Base-by-base conservation (phyloP, 352 stramenopile species). In the Achlya hypogyna region DNA sequence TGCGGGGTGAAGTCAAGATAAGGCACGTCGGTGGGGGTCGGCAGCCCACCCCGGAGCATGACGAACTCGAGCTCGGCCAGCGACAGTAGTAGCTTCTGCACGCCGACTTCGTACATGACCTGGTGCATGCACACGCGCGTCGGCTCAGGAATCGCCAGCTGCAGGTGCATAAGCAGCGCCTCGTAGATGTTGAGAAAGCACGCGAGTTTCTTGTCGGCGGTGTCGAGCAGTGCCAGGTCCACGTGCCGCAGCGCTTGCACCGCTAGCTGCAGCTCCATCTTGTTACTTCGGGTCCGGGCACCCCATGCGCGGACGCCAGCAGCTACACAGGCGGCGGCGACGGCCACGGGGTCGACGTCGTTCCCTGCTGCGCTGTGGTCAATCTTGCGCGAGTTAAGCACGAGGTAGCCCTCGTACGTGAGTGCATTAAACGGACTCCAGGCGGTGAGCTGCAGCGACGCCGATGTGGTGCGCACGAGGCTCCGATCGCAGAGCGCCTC, bases 121-220 rank as follows among this genome's bases (percentile, higher is more conserved):
- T 80, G 47, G 69, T 87, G 72, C 74, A 86, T 60, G 65, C 77
- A 72, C 42, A 70, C 63, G 65, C 53, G 82, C 0, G 69, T 71
- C 5, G 77, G 74, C 27, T 70, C 53, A 12, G 78, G 81, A 49
- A 89, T 74, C 20, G 92, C 69, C 9, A 94, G 69, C 51, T 78
- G 84, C 23, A 83, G 75, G 79, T 98, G 89, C 35, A 96, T 82
- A 25, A 90, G 85, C 35, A 98, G 78, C 20, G 82, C 72, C 67
- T 97, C 89, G 68, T 96, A 97, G 5, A 97, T 27, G 65, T 98
- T 97, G 28, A 98, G 62, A 34, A 89, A 91, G 34, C 97, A 91
- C 18, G 79, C 81, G 10, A 92, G 58, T 9, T 78, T 77, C 51
- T 84, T 69, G 35, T 73, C 74, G 34, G 78, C 69, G 1, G 65